A percentile compares a stretch with the other conserved stretches of the same genome.
phyloP scores from a whole-genome alignment of 495 filamentous ascomycete genomes.

The Xylaria flabelliformis region DNA sequence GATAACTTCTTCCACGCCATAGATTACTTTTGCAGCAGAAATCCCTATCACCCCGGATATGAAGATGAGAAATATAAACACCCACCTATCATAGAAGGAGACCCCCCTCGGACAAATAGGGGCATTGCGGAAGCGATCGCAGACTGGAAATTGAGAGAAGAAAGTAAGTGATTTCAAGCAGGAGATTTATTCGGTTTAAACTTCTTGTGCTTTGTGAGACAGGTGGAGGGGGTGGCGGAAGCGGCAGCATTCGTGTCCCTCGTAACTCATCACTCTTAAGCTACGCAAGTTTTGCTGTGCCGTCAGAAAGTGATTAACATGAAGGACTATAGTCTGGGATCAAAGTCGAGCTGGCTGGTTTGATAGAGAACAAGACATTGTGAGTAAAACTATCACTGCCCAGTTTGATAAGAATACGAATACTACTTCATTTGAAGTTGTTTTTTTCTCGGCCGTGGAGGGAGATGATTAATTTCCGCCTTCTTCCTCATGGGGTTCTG shows the following conservation, averaged over 20 bases:
- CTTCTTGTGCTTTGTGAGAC: neutral
- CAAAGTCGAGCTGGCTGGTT: constrained; percentile 12
- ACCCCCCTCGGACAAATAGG: neutral
- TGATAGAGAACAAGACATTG: neutral
- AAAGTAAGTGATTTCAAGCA: neutral
- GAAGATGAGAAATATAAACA: no score
- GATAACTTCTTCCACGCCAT: neutral
- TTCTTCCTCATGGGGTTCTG: no score
- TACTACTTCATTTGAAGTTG: neutral
- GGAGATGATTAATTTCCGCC: neutral
- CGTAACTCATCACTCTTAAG: neutral
- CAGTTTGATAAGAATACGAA: no score
- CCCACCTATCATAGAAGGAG: neutral
- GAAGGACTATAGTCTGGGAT: constrained; percentile 9
- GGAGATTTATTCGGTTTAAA: neutral
- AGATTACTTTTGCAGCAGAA: neutral
- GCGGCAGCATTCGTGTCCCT: neutral
- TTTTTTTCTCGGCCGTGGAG: neutral
- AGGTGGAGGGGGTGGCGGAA: neutral
- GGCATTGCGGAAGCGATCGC: neutral
- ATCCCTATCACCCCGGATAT: neutral
- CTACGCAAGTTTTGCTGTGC: neutral
- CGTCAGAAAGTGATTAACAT: constrained; percentile 6
- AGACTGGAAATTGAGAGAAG: neutral
- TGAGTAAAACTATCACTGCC: neutral